phyloP scores from a whole-genome alignment of 108 stramenopile genomes.

The Cyclostephanos tholiformis region DNA sequence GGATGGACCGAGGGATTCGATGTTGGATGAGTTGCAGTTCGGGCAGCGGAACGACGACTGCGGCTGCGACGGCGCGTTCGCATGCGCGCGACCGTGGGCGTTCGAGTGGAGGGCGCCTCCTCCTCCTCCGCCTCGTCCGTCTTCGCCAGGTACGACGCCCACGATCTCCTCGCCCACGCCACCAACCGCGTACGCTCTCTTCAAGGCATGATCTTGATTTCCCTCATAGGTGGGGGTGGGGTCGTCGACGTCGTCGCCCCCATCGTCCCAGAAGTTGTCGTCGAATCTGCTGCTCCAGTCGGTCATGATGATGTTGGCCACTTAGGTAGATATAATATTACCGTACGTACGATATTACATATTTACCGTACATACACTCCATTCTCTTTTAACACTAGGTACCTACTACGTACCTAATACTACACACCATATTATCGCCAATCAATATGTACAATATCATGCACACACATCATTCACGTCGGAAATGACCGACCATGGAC shows the following conservation, averaged over 20 bases:
- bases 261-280: conserved; percentile 52
- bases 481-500: too few relatives aligned
- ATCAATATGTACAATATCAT: too few relatives aligned
- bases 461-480: too few relatives aligned
- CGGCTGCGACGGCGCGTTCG: not conserved
- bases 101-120: too few relatives aligned
- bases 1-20: conserved; percentile 80
- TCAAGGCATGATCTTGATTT: not conserved
- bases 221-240: not conserved
- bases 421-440: too few relatives aligned
- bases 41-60: conserved; percentile 53
- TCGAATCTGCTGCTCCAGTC: conserved; percentile 30
- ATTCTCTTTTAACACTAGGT: too few relatives aligned
- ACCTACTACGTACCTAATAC: too few relatives aligned
- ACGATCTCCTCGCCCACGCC: conserved; percentile 6
- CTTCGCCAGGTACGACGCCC: not conserved
- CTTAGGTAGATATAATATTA: not conserved
- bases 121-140: not conserved
- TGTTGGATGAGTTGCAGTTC: conserved; percentile 85
- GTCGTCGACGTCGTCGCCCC: conserved; percentile 1
- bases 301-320: conserved; percentile 13
- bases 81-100: not conserved
- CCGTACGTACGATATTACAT: too few relatives aligned
- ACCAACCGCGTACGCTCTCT: too few relatives aligned
- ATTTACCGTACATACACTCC: too few relatives aligned